Evolutionary conservation across 495 filamentous ascomycete species (phyloP).

Genomic region (Rostrohypoxylon terebratum): DNA sequence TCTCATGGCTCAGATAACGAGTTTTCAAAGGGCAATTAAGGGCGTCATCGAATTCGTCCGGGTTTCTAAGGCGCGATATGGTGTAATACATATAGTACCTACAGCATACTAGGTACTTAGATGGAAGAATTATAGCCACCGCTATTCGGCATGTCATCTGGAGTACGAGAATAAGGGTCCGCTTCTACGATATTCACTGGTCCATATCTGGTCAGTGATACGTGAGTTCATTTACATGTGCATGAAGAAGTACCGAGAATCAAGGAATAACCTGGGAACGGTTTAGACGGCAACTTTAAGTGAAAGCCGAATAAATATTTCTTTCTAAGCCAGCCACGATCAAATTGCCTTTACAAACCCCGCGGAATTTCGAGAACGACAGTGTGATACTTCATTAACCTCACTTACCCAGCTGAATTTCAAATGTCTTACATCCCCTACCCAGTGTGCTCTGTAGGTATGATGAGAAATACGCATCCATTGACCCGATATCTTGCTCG

Average conservation of each 20-base stretch:
- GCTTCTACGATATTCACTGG: conserved; percentile 11
- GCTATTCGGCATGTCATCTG: background rate
- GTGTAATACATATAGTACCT: conserved; percentile 12
- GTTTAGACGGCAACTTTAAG: conserved; percentile 4
- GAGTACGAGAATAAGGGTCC: conserved; percentile 4
- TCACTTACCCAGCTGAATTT: background rate
- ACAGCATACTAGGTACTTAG: background rate
- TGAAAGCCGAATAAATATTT: background rate
- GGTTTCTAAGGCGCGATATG: conserved; percentile 1
- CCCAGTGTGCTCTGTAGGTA: background rate
- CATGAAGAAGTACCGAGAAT: conserved; percentile 16
- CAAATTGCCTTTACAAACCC: background rate
- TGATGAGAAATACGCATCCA: background rate
- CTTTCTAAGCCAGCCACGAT: background rate
- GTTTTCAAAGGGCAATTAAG: background rate
- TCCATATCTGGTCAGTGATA: conserved; percentile 2
- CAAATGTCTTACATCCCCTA: background rate
- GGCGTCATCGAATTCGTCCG: background rate
- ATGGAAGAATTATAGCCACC: background rate
- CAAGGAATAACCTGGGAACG: conserved; percentile 7
- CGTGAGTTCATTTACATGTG: conserved; percentile 15
- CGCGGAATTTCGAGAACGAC: background rate
- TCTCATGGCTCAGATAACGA: background rate
- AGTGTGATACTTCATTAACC: conserved; percentile 1
- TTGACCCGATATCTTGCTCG: background rate